Base-by-base conservation (phyloP, 768 basidiomycete species). In the Boletus rubescentipes region DNA sequence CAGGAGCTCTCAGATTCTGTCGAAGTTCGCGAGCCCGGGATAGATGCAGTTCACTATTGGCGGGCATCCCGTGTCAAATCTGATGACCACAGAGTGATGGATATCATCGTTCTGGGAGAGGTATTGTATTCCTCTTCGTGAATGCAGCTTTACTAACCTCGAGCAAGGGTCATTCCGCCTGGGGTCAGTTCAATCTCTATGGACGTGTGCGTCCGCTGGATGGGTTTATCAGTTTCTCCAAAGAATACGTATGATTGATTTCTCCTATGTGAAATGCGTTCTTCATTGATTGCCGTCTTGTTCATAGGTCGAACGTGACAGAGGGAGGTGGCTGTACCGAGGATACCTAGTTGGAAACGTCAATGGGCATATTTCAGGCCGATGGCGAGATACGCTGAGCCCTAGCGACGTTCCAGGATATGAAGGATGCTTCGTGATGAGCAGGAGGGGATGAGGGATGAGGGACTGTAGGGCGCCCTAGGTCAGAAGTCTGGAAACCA, bases 301-400 rank as follows among this genome's bases (percentile, higher is more conserved):
- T 39, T 34, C 42, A 29, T 57, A 91, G 87, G 72, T 79, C n/a
- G 80, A 83, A 53, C 83, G 80, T 23, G 86, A 86, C 52, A 77
- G 93, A 53, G 92, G 91, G 11, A 83, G 79, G 61, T 94, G 92
- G 92, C 71, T 93, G 21, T 94, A 94, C 68, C 80, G 91, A 44
- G 91, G 91, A 11, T 93, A 90, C 69, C 75, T 93, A 46, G 79
- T 91, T 35, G 89, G 89, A 8, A 80, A 83, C 52, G 68, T 72
- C 16, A 76, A 87, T 55, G 87, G 89, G 10, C 84, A 85, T 63
- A 69, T 93, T 34, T 84, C 89, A 16, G 93, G 93, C 32, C 77
- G 93, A 42, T 96, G 93, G 93, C 77, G 93, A 57, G 93, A 96
- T 63, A 89, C 88, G 4, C 68, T 90, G 41, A 92, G 84, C 45